Percentiles rank a stretch among this genome's conserved stretches.
phyloP scores from a whole-genome alignment of 805 yeast genomes.

The Ogataea philodendri region DNA sequence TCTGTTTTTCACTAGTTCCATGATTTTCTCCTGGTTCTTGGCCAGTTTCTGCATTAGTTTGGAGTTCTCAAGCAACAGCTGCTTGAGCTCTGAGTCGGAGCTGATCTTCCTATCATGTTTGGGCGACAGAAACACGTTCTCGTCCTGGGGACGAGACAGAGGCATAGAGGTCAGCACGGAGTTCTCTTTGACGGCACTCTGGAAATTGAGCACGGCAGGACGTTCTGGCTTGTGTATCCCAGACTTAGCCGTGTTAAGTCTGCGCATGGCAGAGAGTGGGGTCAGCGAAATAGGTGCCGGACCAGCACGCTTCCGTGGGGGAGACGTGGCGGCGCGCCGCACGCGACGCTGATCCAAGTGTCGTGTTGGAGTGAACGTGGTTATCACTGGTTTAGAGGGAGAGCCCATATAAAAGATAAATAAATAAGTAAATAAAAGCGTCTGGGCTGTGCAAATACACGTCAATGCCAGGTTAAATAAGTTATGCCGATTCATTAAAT shows the following conservation, averaged over 20 bases:
- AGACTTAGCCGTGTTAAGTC: constrained; percentile 5
- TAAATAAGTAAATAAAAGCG: constrained; percentile 1
- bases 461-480: no score
- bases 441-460: constrained; percentile 14
- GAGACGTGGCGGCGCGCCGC: constrained; percentile 8
- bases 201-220: constrained; percentile 12
- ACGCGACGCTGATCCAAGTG: constrained; percentile 8
- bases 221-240: constrained; percentile 4
- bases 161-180: constrained; percentile 1
- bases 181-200: constrained; percentile 13
- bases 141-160: constrained; percentile 1
- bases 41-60: constrained; percentile 20
- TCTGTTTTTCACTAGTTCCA: no score
- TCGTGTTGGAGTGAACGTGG: constrained; percentile 8
- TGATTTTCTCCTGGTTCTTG: constrained; percentile 22
- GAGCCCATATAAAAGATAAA: constrained; percentile 9
- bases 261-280: constrained; percentile 18
- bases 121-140: constrained; percentile 19
- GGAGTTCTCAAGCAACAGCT: constrained; percentile 18
- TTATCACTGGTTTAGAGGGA: constrained; percentile 5
- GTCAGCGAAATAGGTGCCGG: constrained; percentile 15
- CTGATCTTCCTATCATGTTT: constrained; percentile 8
- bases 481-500: no score
- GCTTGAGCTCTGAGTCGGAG: constrained; percentile 16
- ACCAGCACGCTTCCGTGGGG: constrained; percentile 9